These are phyloP conservation scores for Beverwykella pulmonaria DNA, from an alignment of 495 filamentous ascomycete genomes.

Conservation along the genomic window DNA sequence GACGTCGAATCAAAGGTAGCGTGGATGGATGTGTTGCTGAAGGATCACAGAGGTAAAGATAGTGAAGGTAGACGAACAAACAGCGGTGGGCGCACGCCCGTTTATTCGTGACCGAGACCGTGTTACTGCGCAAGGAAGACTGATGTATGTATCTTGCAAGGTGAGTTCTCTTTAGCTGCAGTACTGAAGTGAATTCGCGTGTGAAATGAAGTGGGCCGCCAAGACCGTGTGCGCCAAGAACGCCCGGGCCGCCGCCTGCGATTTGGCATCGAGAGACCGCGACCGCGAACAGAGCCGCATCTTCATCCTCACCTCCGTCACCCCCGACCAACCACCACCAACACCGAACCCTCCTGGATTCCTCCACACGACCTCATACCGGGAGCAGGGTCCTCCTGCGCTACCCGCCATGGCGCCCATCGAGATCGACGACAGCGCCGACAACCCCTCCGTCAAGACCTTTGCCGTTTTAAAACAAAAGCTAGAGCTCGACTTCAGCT, in stretches of 20 bases:
- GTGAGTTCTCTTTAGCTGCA: no score
- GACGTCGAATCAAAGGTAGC: no score
- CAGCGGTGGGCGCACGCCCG: no score
- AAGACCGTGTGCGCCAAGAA: slow-evolving; percentile 18
- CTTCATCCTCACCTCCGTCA: neutral
- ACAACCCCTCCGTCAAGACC: slow-evolving; percentile 2
- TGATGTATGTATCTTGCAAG: no score
- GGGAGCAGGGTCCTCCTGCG: slow-evolving; percentile 10
- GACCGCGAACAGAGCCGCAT: neutral
- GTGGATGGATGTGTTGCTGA: no score
- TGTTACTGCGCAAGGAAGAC: no score
- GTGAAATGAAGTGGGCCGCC: slow-evolving; percentile 1
- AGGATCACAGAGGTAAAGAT: no score
- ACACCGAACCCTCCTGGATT: neutral
- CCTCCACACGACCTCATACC: neutral
- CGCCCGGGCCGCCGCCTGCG: neutral
- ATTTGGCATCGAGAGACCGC: neutral
- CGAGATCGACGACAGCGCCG: slow-evolving; percentile 10
- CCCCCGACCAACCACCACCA: neutral
- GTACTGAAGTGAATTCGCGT: neutral
- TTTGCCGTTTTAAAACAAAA: slow-evolving; percentile 77
- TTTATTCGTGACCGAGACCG: no score
- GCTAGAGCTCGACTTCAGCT: slow-evolving; percentile 86
- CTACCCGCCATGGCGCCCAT: slow-evolving; percentile 14
- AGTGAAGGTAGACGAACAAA: no score